Conservation (phyloP, 768 basidiomycete genomes). For the Collybiopsis luxurians region DNA sequence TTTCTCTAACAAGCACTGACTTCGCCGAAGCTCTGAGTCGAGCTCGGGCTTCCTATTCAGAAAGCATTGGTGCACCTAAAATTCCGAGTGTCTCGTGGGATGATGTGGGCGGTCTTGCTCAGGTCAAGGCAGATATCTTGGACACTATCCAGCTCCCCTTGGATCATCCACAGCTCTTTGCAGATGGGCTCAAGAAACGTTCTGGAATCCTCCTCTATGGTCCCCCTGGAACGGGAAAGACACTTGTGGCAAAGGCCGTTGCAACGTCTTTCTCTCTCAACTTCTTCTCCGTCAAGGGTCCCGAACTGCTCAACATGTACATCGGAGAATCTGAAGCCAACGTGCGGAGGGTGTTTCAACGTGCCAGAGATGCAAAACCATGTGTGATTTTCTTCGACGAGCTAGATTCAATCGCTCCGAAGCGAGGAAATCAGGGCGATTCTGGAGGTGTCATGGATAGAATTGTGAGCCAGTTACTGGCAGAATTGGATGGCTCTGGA, state of each 20-base stretch:
- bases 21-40: slow-evolving; percentile 70
- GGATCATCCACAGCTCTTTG: slow-evolving; percentile 87
- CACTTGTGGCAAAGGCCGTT: slow-evolving; percentile 92
- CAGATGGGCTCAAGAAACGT: slow-evolving; percentile 90
- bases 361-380: slow-evolving; percentile 86
- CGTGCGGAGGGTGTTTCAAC: slow-evolving; percentile 88
- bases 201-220: slow-evolving; percentile 94
- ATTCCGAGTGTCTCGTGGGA: slow-evolving; percentile 97
- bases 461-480: slow-evolving; percentile 91
- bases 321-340: slow-evolving; percentile 99
- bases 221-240: slow-evolving; percentile 95
- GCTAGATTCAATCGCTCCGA: slow-evolving; percentile 91
- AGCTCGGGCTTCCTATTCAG: slow-evolving; percentile 77
- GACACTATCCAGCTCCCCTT: slow-evolving; percentile 94
- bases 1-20: slow-evolving; percentile 55
- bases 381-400: slow-evolving; percentile 98
- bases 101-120: slow-evolving; percentile 89
- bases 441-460: slow-evolving; percentile 98
- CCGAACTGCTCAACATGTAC: slow-evolving; percentile 96
- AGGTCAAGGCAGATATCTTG: slow-evolving; percentile 88
- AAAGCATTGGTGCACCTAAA: slow-evolving; percentile 94
- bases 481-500: slow-evolving; percentile 80
- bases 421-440: slow-evolving; percentile 92
- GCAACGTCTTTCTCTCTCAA: slow-evolving; percentile 94
- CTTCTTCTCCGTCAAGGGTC: slow-evolving; percentile 97